phyloP scores from a whole-genome alignment of 2,329 filamentous ascomycete genomes.

The Diaporthe ampelina region DNA sequence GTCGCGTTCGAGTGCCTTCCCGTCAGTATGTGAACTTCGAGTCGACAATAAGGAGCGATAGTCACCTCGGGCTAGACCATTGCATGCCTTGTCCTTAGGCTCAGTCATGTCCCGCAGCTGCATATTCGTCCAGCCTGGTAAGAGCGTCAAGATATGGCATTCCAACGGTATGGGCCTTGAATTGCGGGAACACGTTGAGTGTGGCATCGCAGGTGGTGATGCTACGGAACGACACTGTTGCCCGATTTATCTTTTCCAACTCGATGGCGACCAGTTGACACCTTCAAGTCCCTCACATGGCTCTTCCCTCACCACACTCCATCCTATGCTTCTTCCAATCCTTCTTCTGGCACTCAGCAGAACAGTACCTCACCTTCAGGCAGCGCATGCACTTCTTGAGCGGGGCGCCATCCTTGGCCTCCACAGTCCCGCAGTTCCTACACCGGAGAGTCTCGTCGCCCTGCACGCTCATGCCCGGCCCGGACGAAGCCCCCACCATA shows the following conservation, averaged over 20 bases:
- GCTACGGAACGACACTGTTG: too few species aligned
- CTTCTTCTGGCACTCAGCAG: conserved; percentile 64
- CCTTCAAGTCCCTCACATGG: too few species aligned
- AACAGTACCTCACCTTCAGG: conserved; percentile 63
- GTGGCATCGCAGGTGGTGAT: too few species aligned
- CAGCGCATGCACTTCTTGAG: conserved; percentile 63
- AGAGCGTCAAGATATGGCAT: too few species aligned
- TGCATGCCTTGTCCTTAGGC: too few species aligned
- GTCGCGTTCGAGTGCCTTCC: not conserved
- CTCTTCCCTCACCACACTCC: conserved; percentile 52
- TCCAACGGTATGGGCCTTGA: too few species aligned
- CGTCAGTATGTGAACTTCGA: not conserved
- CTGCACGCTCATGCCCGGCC: not conserved
- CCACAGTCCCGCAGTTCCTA: conserved; percentile 53
- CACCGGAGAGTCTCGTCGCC: conserved; percentile 46
- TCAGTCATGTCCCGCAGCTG: too few species aligned
- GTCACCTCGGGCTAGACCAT: too few species aligned
- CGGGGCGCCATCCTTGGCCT: conserved; percentile 47
- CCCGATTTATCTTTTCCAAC: not conserved
- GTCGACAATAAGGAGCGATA: not conserved
- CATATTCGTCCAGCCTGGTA: too few species aligned
- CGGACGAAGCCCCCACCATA: not conserved
- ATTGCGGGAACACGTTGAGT: too few species aligned
- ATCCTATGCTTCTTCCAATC: conserved; percentile 67
- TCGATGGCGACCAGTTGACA: too few species aligned